Conservation (phyloP, 805 yeast genomes). For the Yarrowia bubula region DNA sequence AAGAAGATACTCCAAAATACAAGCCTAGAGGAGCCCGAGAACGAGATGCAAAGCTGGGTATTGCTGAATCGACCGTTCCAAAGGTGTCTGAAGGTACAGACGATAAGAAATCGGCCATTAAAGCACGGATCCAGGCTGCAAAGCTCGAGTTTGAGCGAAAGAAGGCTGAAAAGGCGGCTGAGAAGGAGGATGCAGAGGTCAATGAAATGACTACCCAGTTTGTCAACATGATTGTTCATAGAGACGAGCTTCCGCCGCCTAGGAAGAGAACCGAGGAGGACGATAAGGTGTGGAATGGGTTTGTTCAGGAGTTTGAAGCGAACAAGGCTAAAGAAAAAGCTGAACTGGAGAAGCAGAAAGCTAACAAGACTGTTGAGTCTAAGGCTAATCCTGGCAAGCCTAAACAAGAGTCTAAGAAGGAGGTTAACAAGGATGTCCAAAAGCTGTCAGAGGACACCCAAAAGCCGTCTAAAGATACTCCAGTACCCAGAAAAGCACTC, state of each 20-base stretch:
- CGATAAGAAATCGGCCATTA: not conserved
- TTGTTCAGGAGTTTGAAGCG: no score
- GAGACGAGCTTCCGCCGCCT: no score
- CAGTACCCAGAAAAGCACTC: not conserved
- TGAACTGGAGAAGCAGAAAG: no score
- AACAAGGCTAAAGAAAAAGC: no score
- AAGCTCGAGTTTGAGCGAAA: constrained; percentile 12
- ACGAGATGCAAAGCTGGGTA: constrained; percentile 12
- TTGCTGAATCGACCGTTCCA: not conserved
- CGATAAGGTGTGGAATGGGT: no score
- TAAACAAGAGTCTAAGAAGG: not conserved
- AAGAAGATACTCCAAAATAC: constrained; percentile 32
- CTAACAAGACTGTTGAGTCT: no score
- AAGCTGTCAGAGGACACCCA: not conserved
- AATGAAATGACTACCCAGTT: no score
- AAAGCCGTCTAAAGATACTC: not conserved
- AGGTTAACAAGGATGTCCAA: not conserved
- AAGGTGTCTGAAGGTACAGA: not conserved
- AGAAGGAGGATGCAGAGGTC: not conserved
- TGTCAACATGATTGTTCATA: no score
- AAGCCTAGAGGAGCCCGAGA: constrained; percentile 4
- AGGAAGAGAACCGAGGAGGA: no score
- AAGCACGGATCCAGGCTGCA: constrained; percentile 2
- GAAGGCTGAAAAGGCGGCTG: not conserved
- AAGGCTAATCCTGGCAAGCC: no score